phyloP scores from a whole-genome alignment of 164 flowering plant genomes.

The Dillenia turbinata region DNA sequence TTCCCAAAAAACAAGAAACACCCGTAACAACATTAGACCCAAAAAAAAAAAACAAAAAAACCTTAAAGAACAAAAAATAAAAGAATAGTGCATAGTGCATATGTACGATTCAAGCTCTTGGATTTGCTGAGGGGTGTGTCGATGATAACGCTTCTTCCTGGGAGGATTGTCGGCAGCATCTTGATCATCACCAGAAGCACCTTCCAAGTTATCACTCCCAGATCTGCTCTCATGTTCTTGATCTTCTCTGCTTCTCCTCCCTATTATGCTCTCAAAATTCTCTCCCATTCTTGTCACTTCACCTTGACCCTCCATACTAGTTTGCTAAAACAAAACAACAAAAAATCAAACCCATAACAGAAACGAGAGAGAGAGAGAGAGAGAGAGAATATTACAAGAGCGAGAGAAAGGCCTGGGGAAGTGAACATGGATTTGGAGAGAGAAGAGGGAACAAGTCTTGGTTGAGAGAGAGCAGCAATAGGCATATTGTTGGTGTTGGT shows the following conservation, averaged over 20 bases:
- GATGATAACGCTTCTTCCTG: slow-evolving; percentile 86
- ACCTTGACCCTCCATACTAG: slow-evolving; percentile 63
- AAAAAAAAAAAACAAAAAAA: slow-evolving; percentile 6
- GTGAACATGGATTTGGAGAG: slow-evolving; percentile 70
- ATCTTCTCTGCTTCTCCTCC: slow-evolving; percentile 63
- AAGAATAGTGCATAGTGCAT: too few relatives aligned
- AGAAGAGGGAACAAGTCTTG: slow-evolving; percentile 45
- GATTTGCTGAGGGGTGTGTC: slow-evolving; percentile 99
- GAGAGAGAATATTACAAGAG: slow-evolving; percentile 47
- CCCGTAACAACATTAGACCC: not conserved
- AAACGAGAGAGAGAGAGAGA: slow-evolving; percentile 5
- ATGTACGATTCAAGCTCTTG: slow-evolving; percentile 94
- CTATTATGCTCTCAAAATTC: slow-evolving; percentile 24
- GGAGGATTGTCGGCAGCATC: slow-evolving; percentile 76
- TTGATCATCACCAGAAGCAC: slow-evolving; percentile 81
- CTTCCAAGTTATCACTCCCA: slow-evolving; percentile 91
- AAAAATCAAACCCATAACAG: slow-evolving; percentile 2
- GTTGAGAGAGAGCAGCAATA: slow-evolving; percentile 55
- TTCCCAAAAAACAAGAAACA: slow-evolving; percentile 6
- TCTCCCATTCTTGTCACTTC: slow-evolving; percentile 48
- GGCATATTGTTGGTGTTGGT: slow-evolving; percentile 37
- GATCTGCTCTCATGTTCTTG: slow-evolving; percentile 90
- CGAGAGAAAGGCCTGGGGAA: slow-evolving; percentile 94
- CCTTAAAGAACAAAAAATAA: slow-evolving; percentile 3
- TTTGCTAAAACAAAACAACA: slow-evolving; percentile 40